Evolutionary conservation across 768 basidiomycete species (phyloP).

Genomic region (Mycena maculata): DNA sequence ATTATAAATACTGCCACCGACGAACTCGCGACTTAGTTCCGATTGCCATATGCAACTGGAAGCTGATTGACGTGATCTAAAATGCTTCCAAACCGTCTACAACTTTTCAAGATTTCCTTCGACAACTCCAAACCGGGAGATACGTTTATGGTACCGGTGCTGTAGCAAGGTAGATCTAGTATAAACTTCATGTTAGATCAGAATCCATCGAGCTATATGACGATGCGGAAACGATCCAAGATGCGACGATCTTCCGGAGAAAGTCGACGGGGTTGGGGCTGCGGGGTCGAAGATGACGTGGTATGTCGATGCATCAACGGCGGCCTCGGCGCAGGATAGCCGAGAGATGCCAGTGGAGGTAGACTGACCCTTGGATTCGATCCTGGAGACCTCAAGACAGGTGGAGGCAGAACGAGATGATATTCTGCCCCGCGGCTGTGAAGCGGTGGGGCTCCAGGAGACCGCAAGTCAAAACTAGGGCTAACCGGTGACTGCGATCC

Average conservation of each 20-base stretch:
- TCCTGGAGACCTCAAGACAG: constrained; percentile 26
- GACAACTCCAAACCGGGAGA: too few species aligned
- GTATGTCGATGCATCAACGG: constrained; percentile 35
- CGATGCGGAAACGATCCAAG: constrained; percentile 66
- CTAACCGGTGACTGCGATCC: constrained; percentile 27
- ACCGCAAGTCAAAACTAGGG: constrained; percentile 28
- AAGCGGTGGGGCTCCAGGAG: constrained; percentile 33
- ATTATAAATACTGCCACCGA: constrained; percentile 28
- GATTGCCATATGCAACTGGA: constrained; percentile 11
- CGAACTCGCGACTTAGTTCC: constrained; percentile 34
- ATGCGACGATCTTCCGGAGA: constrained; percentile 70
- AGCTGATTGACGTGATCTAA: not conserved
- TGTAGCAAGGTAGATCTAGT: too few species aligned
- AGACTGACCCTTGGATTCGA: constrained; percentile 20
- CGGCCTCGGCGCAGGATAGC: constrained; percentile 31
- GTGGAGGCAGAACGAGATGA: constrained; percentile 42
- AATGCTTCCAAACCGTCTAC: too few species aligned
- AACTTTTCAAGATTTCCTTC: too few species aligned
- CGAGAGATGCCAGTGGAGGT: constrained; percentile 38
- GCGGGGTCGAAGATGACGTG: constrained; percentile 42
- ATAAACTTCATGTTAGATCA: too few species aligned
- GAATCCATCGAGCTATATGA: too few species aligned
- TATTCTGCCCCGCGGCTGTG: constrained; percentile 24
- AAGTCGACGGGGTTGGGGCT: constrained; percentile 38
- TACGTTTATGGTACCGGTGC: too few species aligned